phyloP scores from a whole-genome alignment of 1,139 yeast genomes.

The Magnusiomyces suaveolens region DNA sequence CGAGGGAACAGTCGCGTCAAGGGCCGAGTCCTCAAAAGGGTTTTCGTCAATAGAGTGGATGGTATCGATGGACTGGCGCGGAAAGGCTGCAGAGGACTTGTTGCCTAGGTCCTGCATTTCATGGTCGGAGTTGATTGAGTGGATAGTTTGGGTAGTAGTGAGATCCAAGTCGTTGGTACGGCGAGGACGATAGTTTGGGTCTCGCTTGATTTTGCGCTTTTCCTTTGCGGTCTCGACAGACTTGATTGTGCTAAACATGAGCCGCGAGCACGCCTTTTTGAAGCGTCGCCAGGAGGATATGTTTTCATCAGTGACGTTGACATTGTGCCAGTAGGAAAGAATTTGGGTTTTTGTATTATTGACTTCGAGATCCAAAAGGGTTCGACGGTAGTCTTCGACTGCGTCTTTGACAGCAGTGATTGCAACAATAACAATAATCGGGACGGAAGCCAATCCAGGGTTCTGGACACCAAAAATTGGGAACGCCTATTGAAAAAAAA shows the following conservation, averaged over 20 bases:
- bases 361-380: conserved; percentile 67
- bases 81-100: conserved; percentile 44
- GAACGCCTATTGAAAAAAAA: conserved; percentile 42
- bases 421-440: conserved; percentile 82
- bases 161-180: conserved; percentile 10
- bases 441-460: conserved; percentile 89
- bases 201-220: background rate
- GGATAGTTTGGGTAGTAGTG: conserved; percentile 9
- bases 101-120: conserved; percentile 20
- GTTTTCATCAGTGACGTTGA: conserved; percentile 60
- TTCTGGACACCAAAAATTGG: conserved; percentile 83
- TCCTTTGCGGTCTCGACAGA: background rate
- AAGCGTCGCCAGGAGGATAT: conserved; percentile 57
- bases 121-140: conserved; percentile 11
- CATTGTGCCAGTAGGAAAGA: conserved; percentile 57
- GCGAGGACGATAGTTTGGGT: background rate
- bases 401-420: conserved; percentile 92
- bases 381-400: conserved; percentile 83
- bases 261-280: conserved; percentile 41
- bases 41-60: conserved; percentile 68
- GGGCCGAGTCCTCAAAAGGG: conserved; percentile 57
- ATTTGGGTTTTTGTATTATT: conserved; percentile 80
- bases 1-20: background rate
- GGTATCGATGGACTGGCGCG: conserved; percentile 58
- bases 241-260: conserved; percentile 17